Conservation (phyloP, 1,284 basidiomycete species). For the Irpex sp. region DNA sequence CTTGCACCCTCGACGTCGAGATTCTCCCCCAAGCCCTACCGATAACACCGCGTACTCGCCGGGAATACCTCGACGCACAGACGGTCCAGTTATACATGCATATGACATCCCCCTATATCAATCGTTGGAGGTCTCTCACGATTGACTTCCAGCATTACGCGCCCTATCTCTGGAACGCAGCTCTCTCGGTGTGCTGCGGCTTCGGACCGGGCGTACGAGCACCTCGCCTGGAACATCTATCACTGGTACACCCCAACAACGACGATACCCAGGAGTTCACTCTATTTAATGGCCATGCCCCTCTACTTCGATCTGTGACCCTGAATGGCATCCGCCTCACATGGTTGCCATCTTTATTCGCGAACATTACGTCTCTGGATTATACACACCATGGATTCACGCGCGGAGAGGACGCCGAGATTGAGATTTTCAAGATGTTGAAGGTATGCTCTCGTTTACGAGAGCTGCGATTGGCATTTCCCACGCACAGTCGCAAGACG, state of each 20-base stretch:
- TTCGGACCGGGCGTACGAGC: slow-evolving; percentile 34
- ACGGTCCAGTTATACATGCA: slow-evolving; percentile 58
- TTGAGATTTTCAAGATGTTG: slow-evolving; percentile 31
- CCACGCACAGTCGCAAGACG: slow-evolving; percentile 10
- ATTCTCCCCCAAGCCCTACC: slow-evolving; percentile 26
- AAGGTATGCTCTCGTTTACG: slow-evolving; percentile 20
- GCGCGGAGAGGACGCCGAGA: slow-evolving; percentile 26
- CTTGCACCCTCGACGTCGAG: slow-evolving; percentile 55
- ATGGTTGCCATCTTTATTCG: slow-evolving; percentile 58
- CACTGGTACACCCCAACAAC: slow-evolving; percentile 55
- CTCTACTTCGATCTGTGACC: slow-evolving; percentile 47
- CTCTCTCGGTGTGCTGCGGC: slow-evolving; percentile 48
- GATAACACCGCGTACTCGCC: slow-evolving; percentile 19
- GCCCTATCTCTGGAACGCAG: slow-evolving; percentile 63
- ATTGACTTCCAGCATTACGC: slow-evolving; percentile 51
- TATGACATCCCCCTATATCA: slow-evolving; percentile 45
- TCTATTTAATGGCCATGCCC: slow-evolving; percentile 60
- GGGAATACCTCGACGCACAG: slow-evolving; percentile 38
- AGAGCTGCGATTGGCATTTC: slow-evolving; percentile 24
- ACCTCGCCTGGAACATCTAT: slow-evolving; percentile 48
- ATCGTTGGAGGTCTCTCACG: slow-evolving; percentile 56
- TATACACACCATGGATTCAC: slow-evolving; percentile 39
- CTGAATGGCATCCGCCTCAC: slow-evolving; percentile 60
- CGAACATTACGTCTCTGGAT: slow-evolving; percentile 57
- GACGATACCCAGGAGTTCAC: slow-evolving; percentile 64